Conservation (phyloP, 2,329 filamentous ascomycete species). For the Colletotrichum sp. region DNA sequence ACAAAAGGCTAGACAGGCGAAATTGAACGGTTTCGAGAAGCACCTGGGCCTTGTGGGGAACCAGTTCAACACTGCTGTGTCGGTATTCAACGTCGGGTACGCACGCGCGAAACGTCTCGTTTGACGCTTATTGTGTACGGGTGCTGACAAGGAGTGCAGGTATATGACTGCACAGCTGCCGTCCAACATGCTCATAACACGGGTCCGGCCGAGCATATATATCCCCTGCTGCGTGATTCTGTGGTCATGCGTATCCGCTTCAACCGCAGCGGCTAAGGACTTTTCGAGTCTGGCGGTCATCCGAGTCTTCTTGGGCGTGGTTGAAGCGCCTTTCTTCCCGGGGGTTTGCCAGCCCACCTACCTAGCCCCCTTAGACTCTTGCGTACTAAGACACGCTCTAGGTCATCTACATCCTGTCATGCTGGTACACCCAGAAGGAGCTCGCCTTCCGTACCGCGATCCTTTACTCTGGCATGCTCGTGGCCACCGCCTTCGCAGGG, state of each 20-base stretch:
- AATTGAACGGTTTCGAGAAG: slow-evolving; percentile 10
- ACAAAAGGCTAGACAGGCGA: slow-evolving; percentile 9
- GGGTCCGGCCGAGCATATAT: slow-evolving; percentile 23
- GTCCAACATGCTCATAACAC: slow-evolving; percentile 26
- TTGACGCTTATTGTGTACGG: neutral
- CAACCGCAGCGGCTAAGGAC: slow-evolving; percentile 13
- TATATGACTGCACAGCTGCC: slow-evolving; percentile 26
- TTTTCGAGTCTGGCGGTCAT: slow-evolving; percentile 10
- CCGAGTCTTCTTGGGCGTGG: slow-evolving; percentile 4
- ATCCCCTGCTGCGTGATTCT: slow-evolving; percentile 23
- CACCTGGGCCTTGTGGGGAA: slow-evolving; percentile 14
- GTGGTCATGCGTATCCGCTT: slow-evolving; percentile 20
- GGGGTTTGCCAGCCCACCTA: neutral
- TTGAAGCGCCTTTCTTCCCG: slow-evolving; percentile 20
- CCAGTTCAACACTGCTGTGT: slow-evolving; percentile 16
- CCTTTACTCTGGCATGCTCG: slow-evolving; percentile 20
- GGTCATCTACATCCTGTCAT: slow-evolving; percentile 23
- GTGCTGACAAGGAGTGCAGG: neutral
- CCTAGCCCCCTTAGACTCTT: neutral
- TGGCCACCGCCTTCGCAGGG: slow-evolving; percentile 43
- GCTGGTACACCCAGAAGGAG: slow-evolving; percentile 20
- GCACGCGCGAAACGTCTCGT: neutral
- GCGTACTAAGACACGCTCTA: slow-evolving; percentile 30
- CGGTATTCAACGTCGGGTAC: slow-evolving; percentile 18
- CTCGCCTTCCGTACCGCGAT: slow-evolving; percentile 15